Evolutionary conservation across 495 filamentous ascomycete genomes (phyloP).

Genomic region (Tuber calosporum): DNA sequence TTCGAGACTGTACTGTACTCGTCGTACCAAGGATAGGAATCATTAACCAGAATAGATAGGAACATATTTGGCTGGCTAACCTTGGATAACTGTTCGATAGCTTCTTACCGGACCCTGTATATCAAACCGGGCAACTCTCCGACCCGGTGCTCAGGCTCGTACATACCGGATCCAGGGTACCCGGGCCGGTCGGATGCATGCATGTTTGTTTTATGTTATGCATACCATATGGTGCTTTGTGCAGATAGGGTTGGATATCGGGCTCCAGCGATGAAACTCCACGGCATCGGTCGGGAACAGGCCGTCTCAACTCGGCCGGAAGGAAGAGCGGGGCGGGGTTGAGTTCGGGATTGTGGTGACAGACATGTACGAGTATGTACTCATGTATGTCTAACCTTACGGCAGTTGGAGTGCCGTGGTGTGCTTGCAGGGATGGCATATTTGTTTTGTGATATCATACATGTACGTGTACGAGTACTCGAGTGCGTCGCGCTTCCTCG

Average conservation of each 20-base stretch:
- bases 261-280: neutral
- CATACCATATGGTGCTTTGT: neutral
- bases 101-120: too few species aligned
- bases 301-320: neutral
- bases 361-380: too few species aligned
- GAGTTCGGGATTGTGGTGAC: neutral
- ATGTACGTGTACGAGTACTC: too few species aligned
- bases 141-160: neutral
- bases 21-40: too few species aligned
- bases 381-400: neutral
- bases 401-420: neutral
- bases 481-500: neutral
- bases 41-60: too few species aligned
- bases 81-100: too few species aligned
- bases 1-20: neutral
- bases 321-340: neutral
- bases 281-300: neutral
- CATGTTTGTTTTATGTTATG: neutral
- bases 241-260: neutral
- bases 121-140: neutral
- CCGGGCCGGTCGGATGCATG: neutral
- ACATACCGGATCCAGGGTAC: neutral
- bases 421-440: neutral
- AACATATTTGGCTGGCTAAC: too few species aligned
- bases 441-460: neutral